phyloP scores from a whole-genome alignment of 345 rosid genomes.

The Brassica nigra region DNA sequence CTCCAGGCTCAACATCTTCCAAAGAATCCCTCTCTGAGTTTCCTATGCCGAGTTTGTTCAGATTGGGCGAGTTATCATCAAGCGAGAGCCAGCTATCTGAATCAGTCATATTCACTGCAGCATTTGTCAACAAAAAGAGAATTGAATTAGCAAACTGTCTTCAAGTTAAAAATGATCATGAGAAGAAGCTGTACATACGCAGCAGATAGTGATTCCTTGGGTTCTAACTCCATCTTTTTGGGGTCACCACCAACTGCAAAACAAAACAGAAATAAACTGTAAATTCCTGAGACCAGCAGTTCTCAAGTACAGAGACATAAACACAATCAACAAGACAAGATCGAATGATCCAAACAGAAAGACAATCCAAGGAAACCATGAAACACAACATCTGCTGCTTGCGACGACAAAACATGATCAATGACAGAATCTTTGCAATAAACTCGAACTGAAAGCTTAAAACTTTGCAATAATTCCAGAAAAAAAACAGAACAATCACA shows the following conservation, averaged over 20 bases:
- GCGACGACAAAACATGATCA: background rate
- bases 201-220: conserved; percentile 36
- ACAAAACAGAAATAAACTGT: background rate
- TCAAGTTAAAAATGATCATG: background rate
- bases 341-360: background rate
- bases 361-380: conserved; percentile 14
- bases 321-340: background rate
- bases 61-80: conserved; percentile 56
- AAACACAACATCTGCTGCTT: background rate
- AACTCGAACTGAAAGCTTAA: conserved; percentile 24
- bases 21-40: conserved; percentile 53
- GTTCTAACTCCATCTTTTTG: conserved; percentile 55
- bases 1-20: conserved; percentile 54
- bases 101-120: conserved; percentile 69
- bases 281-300: conserved; percentile 1
- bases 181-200: conserved; percentile 42
- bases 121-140: conserved; percentile 25
- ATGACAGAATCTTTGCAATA: conserved; percentile 13
- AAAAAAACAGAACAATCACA: conserved; percentile 15
- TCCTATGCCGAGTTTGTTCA: conserved; percentile 47
- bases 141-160: conserved; percentile 4
- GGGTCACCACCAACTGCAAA: conserved; percentile 31
- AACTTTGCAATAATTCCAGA: background rate
- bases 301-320: conserved; percentile 5
- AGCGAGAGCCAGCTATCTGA: conserved; percentile 49